Conservation (phyloP, 371 early-diverging fungal species). For the Gilbertella persicaria region DNA sequence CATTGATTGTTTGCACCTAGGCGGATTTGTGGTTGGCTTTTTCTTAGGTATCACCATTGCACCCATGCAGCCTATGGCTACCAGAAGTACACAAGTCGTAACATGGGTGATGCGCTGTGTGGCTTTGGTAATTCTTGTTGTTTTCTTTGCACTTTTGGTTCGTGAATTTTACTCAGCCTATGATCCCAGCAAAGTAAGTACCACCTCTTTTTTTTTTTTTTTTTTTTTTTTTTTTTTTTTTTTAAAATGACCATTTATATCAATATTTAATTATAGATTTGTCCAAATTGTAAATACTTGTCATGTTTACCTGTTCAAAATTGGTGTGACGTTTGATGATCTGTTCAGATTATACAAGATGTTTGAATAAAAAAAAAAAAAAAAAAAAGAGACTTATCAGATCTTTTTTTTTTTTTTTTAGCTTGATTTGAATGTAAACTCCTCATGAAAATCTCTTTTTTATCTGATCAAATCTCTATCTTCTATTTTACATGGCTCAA, state of each 20-base stretch:
- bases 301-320: slow-evolving; percentile 42
- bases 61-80: slow-evolving; percentile 41
- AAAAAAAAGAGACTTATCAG: not conserved
- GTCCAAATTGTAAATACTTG: slow-evolving; percentile 48
- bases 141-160: slow-evolving; percentile 42
- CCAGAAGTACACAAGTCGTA: slow-evolving; percentile 37
- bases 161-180: slow-evolving; percentile 51
- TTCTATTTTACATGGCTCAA: no score
- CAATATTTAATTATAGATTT: slow-evolving; percentile 35
- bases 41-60: slow-evolving; percentile 53
- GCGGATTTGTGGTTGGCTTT: slow-evolving; percentile 62
- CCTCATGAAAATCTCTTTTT: no score
- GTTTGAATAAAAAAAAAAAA: not conserved
- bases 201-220: not conserved
- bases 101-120: slow-evolving; percentile 41
- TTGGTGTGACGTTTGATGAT: slow-evolving; percentile 29
- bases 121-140: slow-evolving; percentile 38
- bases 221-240: slow-evolving; percentile 10
- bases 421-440: no score
- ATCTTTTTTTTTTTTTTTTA: not conserved
- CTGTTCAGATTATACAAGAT: no score
- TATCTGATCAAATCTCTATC: no score
- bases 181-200: slow-evolving; percentile 42
- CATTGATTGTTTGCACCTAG: slow-evolving; percentile 31
- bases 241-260: slow-evolving; percentile 39